Conservation (phyloP, 2,329 filamentous ascomycete genomes). For the Penicillium hesseltinei region DNA sequence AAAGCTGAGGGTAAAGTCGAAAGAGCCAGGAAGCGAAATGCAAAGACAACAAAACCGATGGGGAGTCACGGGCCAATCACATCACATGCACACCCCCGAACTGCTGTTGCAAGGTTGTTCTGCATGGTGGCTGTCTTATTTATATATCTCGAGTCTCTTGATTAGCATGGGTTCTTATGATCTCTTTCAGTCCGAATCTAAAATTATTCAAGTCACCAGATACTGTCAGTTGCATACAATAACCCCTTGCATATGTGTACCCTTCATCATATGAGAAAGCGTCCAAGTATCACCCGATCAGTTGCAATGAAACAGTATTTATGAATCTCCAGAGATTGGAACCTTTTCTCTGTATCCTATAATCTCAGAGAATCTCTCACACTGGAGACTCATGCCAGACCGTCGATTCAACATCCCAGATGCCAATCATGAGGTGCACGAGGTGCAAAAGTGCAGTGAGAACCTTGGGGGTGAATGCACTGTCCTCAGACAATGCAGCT, state of each 20-base stretch:
- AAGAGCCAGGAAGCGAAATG: conserved; percentile 6
- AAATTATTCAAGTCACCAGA: not conserved
- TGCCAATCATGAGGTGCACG: not conserved
- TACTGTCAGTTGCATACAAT: not conserved
- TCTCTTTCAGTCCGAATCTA: not conserved
- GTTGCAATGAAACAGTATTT: not conserved
- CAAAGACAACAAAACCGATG: conserved; percentile 11
- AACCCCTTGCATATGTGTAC: not conserved
- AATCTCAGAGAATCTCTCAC: not conserved
- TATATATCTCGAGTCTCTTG: not conserved
- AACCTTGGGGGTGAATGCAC: conserved; percentile 17
- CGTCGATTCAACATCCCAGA: not conserved
- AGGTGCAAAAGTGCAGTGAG: conserved; percentile 3
- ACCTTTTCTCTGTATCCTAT: not conserved
- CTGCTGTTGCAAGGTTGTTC: not conserved
- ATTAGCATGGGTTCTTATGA: not conserved
- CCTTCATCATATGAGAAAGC: not conserved
- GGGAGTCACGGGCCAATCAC: conserved; percentile 28
- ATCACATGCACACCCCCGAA: conserved; percentile 7
- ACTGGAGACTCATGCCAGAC: not conserved
- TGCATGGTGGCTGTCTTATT: not conserved
- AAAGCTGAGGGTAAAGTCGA: not conserved
- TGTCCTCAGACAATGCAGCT: not conserved
- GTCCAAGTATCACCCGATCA: not conserved
- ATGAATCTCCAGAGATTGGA: not conserved